Percentiles rank a stretch among this genome's conserved stretches.
These are phyloP conservation scores for Bacidia rubella DNA, from an alignment of 495 filamentous ascomycete genomes.

Conservation along the genomic window DNA sequence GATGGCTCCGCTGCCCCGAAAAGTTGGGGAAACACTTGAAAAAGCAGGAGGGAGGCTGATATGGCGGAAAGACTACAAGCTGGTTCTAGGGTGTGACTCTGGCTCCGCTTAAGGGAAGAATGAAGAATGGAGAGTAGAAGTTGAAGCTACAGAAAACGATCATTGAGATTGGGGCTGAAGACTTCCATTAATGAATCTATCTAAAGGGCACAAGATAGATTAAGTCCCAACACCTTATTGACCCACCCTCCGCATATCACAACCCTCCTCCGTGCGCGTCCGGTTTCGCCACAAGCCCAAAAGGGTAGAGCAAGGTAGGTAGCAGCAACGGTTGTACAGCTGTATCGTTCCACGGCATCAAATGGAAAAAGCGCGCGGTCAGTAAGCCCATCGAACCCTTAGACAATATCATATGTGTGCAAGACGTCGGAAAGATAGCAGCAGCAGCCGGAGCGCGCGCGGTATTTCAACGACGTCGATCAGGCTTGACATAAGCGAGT, in stretches of 20 bases:
- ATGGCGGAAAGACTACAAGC: too few species aligned
- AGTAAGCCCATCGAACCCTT: slow-evolving; percentile 3
- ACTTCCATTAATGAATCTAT: neutral
- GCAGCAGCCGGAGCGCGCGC: slow-evolving; percentile 3
- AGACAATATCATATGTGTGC: slow-evolving; percentile 1
- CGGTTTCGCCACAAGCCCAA: slow-evolving; percentile 4
- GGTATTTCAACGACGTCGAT: neutral
- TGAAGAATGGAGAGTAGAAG: too few species aligned
- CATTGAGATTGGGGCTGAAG: neutral
- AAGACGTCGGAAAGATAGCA: slow-evolving; percentile 1
- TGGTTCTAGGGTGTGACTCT: too few species aligned
- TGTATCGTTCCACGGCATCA: slow-evolving; percentile 2
- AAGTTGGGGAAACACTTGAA: too few species aligned
- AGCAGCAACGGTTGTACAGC: slow-evolving; percentile 10
- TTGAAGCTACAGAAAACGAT: too few species aligned
- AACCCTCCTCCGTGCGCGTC: slow-evolving; percentile 4
- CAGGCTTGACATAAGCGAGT: neutral
- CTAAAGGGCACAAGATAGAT: neutral
- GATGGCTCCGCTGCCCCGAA: too few species aligned
- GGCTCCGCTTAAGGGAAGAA: too few species aligned
- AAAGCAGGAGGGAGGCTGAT: too few species aligned
- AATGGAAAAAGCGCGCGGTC: neutral
- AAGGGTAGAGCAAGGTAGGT: slow-evolving; percentile 3
- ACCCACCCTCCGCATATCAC: neutral
- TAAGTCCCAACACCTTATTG: neutral